These are phyloP conservation scores for Morella rubra DNA, from an alignment of 306 rosid genomes.

Conservation along the genomic window DNA sequence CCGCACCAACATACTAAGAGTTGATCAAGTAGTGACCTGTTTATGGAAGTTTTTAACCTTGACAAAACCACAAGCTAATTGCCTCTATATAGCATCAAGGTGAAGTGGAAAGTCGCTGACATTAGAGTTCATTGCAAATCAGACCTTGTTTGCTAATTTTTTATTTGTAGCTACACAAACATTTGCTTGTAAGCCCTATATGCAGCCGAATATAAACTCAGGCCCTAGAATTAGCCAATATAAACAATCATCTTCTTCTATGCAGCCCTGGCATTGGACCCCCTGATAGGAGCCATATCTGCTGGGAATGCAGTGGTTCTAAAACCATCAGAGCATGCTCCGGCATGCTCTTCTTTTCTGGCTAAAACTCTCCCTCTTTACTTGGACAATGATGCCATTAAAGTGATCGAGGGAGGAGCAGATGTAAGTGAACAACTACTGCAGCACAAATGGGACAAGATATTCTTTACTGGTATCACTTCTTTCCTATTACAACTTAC, in stretches of 20 bases:
- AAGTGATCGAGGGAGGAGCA: conserved; percentile 70
- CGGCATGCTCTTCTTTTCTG: conserved; percentile 69
- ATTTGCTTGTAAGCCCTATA: neutral
- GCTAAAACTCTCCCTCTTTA: conserved; percentile 62
- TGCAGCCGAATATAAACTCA: no score
- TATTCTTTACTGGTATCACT: conserved; percentile 88
- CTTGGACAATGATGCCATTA: conserved; percentile 66
- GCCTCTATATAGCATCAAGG: neutral
- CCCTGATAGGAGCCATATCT: conserved; percentile 85
- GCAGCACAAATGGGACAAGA: conserved; percentile 78
- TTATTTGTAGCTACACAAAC: neutral
- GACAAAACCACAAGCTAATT: neutral
- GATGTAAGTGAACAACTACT: conserved; percentile 50
- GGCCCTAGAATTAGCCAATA: neutral
- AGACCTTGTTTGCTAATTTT: neutral
- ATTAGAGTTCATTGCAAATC: neutral
- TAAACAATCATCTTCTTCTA: neutral
- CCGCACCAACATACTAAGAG: neutral
- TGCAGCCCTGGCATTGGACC: conserved; percentile 81
- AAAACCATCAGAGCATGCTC: conserved; percentile 78
- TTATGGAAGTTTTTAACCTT: neutral
- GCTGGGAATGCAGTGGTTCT: conserved; percentile 76
- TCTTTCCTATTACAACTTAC: neutral
- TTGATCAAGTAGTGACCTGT: neutral
- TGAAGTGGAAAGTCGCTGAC: neutral